Evolutionary conservation across 306 rosid genomes (phyloP).

Genomic region (Pterocarpus macrocarpus): DNA sequence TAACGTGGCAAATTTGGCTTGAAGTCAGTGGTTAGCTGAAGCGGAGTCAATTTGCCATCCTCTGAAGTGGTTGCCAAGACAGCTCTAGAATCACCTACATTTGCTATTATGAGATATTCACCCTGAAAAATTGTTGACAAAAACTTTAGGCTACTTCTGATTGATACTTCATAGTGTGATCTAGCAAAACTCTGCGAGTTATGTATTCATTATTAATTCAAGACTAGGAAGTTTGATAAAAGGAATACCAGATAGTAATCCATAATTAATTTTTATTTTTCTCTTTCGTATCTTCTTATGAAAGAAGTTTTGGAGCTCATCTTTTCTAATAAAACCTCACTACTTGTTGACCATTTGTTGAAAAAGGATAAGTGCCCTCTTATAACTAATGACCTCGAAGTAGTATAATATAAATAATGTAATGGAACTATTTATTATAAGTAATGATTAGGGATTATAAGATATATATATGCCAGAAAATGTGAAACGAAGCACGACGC

Average conservation of each 20-base stretch:
- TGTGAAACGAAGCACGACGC: background rate
- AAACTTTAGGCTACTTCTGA: constrained; percentile 33
- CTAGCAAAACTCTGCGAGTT: too few relatives aligned
- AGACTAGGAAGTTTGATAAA: too few relatives aligned
- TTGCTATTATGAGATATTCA: constrained; percentile 67
- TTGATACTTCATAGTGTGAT: background rate
- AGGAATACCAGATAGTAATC: too few relatives aligned
- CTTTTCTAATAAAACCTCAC: constrained; percentile 4
- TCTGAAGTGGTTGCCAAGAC: constrained; percentile 70
- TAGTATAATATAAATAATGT: background rate
- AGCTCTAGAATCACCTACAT: constrained; percentile 82
- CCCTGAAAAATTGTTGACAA: constrained; percentile 56
- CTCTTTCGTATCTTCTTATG: background rate
- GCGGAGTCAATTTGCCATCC: constrained; percentile 62
- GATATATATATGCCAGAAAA: background rate
- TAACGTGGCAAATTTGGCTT: constrained; percentile 77
- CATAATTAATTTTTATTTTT: background rate
- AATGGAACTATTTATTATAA: background rate
- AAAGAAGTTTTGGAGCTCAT: background rate
- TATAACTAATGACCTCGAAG: background rate
- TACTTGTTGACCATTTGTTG: background rate
- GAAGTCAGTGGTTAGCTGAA: constrained; percentile 75
- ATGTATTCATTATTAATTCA: too few relatives aligned
- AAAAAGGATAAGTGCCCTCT: background rate
- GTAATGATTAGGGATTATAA: background rate